Percentiles rank a stretch among this genome's conserved stretches.
These are phyloP conservation scores for Cyclotella atomus DNA, from an alignment of 108 stramenopile genomes.

Conservation along the genomic window DNA sequence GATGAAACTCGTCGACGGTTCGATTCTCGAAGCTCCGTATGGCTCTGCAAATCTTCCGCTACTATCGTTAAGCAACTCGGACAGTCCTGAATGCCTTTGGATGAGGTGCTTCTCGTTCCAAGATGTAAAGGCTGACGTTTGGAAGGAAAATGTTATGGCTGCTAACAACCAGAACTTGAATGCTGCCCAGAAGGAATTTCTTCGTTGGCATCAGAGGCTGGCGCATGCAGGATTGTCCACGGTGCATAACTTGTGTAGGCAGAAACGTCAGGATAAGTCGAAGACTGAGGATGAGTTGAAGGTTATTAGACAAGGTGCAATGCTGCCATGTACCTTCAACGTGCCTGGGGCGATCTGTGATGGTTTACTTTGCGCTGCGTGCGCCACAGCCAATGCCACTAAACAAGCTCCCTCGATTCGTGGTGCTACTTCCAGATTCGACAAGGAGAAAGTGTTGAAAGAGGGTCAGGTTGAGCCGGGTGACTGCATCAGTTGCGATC, in stretches of 20 bases:
- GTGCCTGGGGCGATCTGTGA: background rate
- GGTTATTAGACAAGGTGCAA: background rate
- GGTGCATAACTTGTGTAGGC: background rate
- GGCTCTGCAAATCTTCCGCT: background rate
- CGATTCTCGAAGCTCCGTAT: background rate
- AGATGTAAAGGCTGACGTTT: background rate
- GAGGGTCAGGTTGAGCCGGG: conserved; percentile 36
- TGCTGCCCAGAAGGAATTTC: background rate
- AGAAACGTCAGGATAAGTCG: background rate
- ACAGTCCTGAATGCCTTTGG: background rate
- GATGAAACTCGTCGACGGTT: background rate
- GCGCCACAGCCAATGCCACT: background rate
- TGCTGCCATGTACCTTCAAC: background rate
- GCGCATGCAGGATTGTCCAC: conserved; percentile 6
- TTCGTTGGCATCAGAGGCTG: conserved; percentile 16
- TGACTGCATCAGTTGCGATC: conserved; percentile 43
- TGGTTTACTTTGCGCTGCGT: conserved; percentile 6
- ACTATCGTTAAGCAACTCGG: background rate
- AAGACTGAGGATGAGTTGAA: background rate
- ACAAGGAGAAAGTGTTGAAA: background rate
- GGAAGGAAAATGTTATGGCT: background rate
- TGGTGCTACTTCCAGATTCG: no score
- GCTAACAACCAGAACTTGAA: background rate
- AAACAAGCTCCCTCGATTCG: background rate
- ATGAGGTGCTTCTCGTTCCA: background rate